A percentile compares a stretch with the other conserved stretches of the same genome.
These are phyloP conservation scores for Monosporozyma unispora DNA, from an alignment of 805 yeast genomes.

Conservation along the genomic window DNA sequence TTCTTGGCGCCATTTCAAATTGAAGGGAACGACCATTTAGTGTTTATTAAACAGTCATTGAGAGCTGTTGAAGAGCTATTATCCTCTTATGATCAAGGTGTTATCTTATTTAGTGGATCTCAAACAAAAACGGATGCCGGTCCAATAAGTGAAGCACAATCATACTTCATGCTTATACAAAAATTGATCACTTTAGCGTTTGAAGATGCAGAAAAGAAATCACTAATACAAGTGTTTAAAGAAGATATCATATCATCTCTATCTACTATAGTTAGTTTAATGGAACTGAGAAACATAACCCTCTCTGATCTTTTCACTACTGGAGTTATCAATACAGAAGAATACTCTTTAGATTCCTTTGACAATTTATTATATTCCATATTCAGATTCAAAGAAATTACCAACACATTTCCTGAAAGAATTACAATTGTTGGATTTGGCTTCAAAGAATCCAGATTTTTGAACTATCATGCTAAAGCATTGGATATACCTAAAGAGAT, in stretches of 20 bases:
- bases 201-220: background rate
- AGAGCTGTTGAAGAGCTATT: slow-evolving; percentile 34
- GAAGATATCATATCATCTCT: slow-evolving; percentile 8
- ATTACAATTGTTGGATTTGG: slow-evolving; percentile 65
- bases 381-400: slow-evolving; percentile 41
- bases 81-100: slow-evolving; percentile 21
- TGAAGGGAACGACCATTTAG: slow-evolving; percentile 59
- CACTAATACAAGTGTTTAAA: slow-evolving; percentile 3
- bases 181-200: slow-evolving; percentile 18
- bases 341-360: slow-evolving; percentile 69
- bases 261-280: background rate
- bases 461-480: slow-evolving; percentile 45
- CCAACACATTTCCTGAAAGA: slow-evolving; percentile 38
- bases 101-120: slow-evolving; percentile 55
- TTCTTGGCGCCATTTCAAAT: slow-evolving; percentile 54
- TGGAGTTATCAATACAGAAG: slow-evolving; percentile 43
- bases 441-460: slow-evolving; percentile 57
- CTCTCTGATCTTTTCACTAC: slow-evolving; percentile 12
- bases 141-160: slow-evolving; percentile 49
- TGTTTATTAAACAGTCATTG: slow-evolving; percentile 54
- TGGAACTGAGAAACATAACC: slow-evolving; percentile 6
- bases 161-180: slow-evolving; percentile 42
- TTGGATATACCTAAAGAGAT: slow-evolving; percentile 33
- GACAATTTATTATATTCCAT: slow-evolving; percentile 64
- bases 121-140: slow-evolving; percentile 53